Evolutionary conservation across 768 basidiomycete species (phyloP), one percentile per base, ranked within the genome.

Genomic region (Boletus reticulatus): DNA sequence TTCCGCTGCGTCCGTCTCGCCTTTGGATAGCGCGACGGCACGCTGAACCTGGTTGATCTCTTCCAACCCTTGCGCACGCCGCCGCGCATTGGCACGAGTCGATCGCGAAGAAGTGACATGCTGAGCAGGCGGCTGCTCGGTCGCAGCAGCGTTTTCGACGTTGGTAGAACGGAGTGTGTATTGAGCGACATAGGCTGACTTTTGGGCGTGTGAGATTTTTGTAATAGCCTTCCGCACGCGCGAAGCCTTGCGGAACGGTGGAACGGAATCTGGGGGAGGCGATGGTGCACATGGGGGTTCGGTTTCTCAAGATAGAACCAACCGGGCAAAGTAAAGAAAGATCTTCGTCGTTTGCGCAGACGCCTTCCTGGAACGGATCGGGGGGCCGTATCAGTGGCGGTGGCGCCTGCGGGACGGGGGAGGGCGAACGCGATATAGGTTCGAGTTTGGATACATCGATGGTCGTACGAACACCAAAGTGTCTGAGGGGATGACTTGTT

Each of bases 191-290:
- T 98, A 98, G 3, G 84, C 84, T 0, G 92, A 88, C 76, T 97
- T 97, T 69, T 94, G 91, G 7, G 87, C 83, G 64, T 92, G 89
- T 0, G 92, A 87, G 69, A 98, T n/a, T 92, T 77, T 94, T 92
- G 81, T 96, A 96, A 73, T 87, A 94, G 4, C 97, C 96, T 70
- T 98, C 92, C 2, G 94, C 92, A 16, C 96, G 84, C n/a, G 94
- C 93, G 32, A 91, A 89, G 22, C 95, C 94, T 84, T 85, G 37
- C 88, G 85, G 72, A 85, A 83, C n/a, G 82, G 75, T 8, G 75
- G 72, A 7, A 79, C 76, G 2, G 75, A 63, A 41, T 79, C 78
- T 11, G 76, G 67, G 7, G 74, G 71, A 44, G 72, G 66, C 16
- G 71, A 73, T 19, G 63, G 57, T 54, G 62, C 37, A 57, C 63